Percentiles rank a stretch among this genome's conserved stretches.
phyloP scores from a whole-genome alignment of 805 yeast genomes.

The Saccharomycopsis sp. region DNA sequence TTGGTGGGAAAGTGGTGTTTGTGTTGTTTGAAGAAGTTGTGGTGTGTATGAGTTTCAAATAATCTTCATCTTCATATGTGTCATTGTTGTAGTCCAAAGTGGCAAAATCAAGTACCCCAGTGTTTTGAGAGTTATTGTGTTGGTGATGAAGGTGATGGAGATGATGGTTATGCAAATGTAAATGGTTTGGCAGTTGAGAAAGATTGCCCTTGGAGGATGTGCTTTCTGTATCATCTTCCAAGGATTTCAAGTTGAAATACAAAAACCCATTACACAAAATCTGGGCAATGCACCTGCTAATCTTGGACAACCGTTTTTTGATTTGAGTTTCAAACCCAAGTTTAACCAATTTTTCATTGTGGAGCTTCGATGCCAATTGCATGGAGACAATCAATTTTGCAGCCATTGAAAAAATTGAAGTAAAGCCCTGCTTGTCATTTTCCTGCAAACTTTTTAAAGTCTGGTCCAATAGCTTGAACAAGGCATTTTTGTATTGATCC shows the following conservation, averaged over 20 bases:
- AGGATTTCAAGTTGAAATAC: conserved; percentile 35
- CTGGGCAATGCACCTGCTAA: conserved; percentile 49
- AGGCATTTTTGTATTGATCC: conserved; percentile 44
- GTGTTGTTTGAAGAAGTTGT: conserved; percentile 15
- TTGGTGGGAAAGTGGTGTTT: conserved; percentile 11
- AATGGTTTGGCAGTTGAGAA: too few species aligned
- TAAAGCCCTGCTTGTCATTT: conserved; percentile 42
- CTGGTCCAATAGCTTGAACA: conserved; percentile 39
- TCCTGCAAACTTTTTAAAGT: conserved; percentile 43
- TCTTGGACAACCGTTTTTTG: conserved; percentile 40
- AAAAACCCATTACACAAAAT: conserved; percentile 56
- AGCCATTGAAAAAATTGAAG: conserved; percentile 43
- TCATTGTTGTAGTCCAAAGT: conserved; percentile 1
- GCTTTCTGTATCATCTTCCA: not conserved
- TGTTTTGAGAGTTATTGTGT: too few species aligned
- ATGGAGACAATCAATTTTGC: conserved; percentile 44
- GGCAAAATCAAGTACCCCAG: not conserved
- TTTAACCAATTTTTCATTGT: conserved; percentile 40
- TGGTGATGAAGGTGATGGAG: too few species aligned
- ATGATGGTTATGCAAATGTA: too few species aligned
- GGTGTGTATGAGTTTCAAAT: conserved; percentile 16
- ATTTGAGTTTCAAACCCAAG: conserved; percentile 40
- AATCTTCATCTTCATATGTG: conserved; percentile 4
- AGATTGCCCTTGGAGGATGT: not conserved
- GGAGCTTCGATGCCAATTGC: conserved; percentile 47